Evolutionary conservation across 768 basidiomycete genomes (phyloP).

Genomic region (Trametes villosa): DNA sequence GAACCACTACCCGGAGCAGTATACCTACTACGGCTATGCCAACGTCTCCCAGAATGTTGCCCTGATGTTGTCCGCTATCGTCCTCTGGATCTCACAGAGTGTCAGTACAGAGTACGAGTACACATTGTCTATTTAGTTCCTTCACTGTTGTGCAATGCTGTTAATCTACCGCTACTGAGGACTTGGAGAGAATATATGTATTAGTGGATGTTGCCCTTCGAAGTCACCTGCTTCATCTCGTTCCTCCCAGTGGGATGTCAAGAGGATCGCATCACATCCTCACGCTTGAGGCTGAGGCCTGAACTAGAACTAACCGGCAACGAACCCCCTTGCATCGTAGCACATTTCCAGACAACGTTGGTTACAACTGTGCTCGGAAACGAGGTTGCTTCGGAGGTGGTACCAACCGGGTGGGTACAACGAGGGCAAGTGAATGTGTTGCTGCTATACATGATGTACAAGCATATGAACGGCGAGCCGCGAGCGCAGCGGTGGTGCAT

Average conservation of each 20-base stretch:
- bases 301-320: too few relatives aligned
- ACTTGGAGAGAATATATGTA: background rate
- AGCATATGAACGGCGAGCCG: background rate
- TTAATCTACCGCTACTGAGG: background rate
- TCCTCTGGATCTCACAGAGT: slow-evolving; percentile 93
- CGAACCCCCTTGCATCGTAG: too few relatives aligned
- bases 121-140: slow-evolving; percentile 54
- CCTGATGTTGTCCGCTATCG: slow-evolving; percentile 81
- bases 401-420: background rate
- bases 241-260: too few relatives aligned
- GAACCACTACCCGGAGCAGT: slow-evolving; percentile 70
- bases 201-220: slow-evolving; percentile 1
- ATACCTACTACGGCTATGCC: slow-evolving; percentile 90
- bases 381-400: too few relatives aligned
- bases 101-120: slow-evolving; percentile 91
- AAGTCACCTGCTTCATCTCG: too few relatives aligned
- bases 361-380: too few relatives aligned
- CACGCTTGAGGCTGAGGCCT: too few relatives aligned
- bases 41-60: slow-evolving; percentile 94
- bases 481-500: slow-evolving; percentile 18
- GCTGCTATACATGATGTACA: too few relatives aligned
- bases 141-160: slow-evolving; percentile 7
- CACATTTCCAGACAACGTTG: too few relatives aligned
- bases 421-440: background rate
- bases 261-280: too few relatives aligned